Base-by-base conservation (phyloP, 2,329 filamentous ascomycete genomes). In the Berkeleyomyces rouxiae region DNA sequence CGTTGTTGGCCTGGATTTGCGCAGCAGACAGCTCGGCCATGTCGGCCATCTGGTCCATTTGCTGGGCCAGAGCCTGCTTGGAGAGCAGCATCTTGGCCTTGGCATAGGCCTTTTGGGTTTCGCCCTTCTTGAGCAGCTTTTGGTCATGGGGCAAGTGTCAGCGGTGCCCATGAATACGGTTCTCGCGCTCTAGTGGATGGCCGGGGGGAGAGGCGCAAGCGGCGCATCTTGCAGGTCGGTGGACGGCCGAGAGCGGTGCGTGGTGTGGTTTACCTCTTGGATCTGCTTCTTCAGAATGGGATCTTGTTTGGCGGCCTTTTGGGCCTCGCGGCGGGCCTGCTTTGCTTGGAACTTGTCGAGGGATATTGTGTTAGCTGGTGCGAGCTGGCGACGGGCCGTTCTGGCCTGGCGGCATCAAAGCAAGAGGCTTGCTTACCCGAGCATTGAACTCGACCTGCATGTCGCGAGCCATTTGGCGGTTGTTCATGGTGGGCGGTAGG, bases 11-110 rank as follows among this genome's bases (percentile, higher is more conserved):
- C 73, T 83, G 79, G 71, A 84, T 83, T 75, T 83, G 81, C 2
- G 79, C 78, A 57, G 79, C 77, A 37, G 76, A 80, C 37, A 83
- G 74, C 71, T 83, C 81, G 36, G 81, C 80, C 80, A 83, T 82
- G 72, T 84, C 81, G 71, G 81, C 81, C 70, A 82, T 81, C 72
- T 81, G 79, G 71, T 83, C 81, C 79, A 83, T 82, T 73, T 83
- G 81, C 69, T 80, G 76, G 9, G 81, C 81, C 63, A 83, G 77
- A 1, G 81, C 80, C 73, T 83, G 80, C 71, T 82, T 83, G 53
- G 78, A 79, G 33, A 84, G 76, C 53, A 83, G 76, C 74, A 83
- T 78, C 74, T 82, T 82, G 65, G 81, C 81, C 72, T 83, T 83
- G 67, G 83, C 80, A 64, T 82, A 82, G 44, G 81, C 81, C 72